Base-by-base conservation (phyloP, 2,329 filamentous ascomycete species). In the Dactylonectria macrodidyma region DNA sequence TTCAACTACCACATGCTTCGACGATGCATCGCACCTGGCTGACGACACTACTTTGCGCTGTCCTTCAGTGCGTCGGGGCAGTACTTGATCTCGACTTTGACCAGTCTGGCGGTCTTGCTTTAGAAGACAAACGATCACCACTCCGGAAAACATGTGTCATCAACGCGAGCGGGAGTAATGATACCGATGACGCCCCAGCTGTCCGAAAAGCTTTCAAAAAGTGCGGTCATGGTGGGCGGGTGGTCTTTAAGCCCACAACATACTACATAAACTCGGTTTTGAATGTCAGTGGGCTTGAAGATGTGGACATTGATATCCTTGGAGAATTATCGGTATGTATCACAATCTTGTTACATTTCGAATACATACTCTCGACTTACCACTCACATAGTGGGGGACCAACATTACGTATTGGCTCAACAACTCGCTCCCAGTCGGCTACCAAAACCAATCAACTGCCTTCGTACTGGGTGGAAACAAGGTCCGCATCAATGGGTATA, bases 391-490 rank as follows among this genome's bases (percentile, higher is more conserved):
- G 38, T 41, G 38, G 38, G 38, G 38, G 11, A 41, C 38, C 2
- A 41, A 41, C 38, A 41, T 41, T 11, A 41, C 38, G 16, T 58
- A 58, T 30, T 58, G 55, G 55, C 16, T 58, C 3, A 41, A 30
- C 16, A 58, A 47, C 33, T 41, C 55, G 24, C 55, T 46, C 24
- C 46, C 44, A 24, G 33, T 26, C 14, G 55, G 55, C 6, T 58
- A 46, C 26, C 55, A 58, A 58, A 58, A 58, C n/a, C 36, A 41
- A 19, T 58, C 55, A 5, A 41, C 55, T 11, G 55, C 55, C 3
- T 58, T 38, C 24, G 30, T 58, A 2, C 38, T 58, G 3, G 38
- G 55, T 14, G 55, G 55, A 8, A 58, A 38, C 10, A 58, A 58
- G 14, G 55, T 58, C 3, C 30, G 41, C 47, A 47, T 58, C 12